Evolutionary conservation across 306 rosid species (phyloP), one percentile per base, ranked within the genome.

Genomic region (Dalbergia oliveri): DNA sequence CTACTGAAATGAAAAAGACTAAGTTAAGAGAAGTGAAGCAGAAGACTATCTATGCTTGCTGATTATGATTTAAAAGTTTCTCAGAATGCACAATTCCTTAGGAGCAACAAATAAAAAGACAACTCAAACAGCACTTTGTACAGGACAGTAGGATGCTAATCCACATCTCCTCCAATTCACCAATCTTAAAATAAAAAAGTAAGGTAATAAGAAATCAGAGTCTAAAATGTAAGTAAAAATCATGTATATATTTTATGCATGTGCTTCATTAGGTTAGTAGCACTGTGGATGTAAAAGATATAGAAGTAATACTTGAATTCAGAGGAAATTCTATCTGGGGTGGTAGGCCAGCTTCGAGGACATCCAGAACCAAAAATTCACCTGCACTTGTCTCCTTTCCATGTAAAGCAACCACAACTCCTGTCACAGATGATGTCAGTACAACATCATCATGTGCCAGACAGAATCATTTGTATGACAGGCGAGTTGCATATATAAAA

Each of bases 321-420:
- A 88, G 90, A n/a, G 96, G 91, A 68, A 73, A 60, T 68, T 90
- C 92, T 82, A 86, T 93, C 88, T 93, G 98, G 4, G 96, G 95
- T 44, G 99, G 93, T 70, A 95, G 90, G 90, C 89, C 99, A 71
- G 97, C 94, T 82, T 93, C 96, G n/a, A 95, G 90, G 75, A 95
- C 87, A 75, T 93, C 98, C 54, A 45, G 85, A 70, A 93, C 98
- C 87, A 86, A 72, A 79, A 95, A 95, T 41, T 90, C 96, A 67
- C 98, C 98, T 1, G 89, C 87, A 57, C 69, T 83, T 0, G 94
- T 83, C 83, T 90, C 93, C 83, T 91, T 93, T 39, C 99, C 97
- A 74, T 87, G 91, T 86, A 95, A 74, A 66, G 96, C 97, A 81
- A 85, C 94, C 71, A 95, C 90, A 64, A 80, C 62, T 71, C 99